A percentile compares a stretch with the other conserved stretches of the same genome.
Conservation (phyloP, 1,139 yeast genomes). For the Sugiyamaella japonica region DNA sequence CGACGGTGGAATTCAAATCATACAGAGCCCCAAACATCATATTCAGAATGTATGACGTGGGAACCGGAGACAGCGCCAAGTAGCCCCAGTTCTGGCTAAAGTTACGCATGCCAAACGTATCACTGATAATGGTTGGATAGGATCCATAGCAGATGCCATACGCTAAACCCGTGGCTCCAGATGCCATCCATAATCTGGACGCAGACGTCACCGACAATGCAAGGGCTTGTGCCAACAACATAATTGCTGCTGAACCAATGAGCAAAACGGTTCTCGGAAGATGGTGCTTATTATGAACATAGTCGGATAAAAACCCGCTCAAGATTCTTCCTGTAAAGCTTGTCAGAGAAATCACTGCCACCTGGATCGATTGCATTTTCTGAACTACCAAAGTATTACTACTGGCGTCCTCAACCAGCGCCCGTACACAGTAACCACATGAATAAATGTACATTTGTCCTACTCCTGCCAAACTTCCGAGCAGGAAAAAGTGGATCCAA, state of each 20-base stretch:
- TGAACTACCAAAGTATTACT: slow-evolving; percentile 29
- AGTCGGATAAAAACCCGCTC: slow-evolving; percentile 69
- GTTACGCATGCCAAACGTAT: slow-evolving; percentile 67
- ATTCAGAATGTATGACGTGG: slow-evolving; percentile 42
- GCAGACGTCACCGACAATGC: slow-evolving; percentile 40
- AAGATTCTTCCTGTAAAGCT: slow-evolving; percentile 68
- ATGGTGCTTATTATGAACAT: slow-evolving; percentile 51
- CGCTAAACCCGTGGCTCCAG: slow-evolving; percentile 66
- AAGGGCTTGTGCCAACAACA: slow-evolving; percentile 43
- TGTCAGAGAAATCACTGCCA: slow-evolving; percentile 64
- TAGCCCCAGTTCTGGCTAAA: slow-evolving; percentile 84
- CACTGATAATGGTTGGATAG: slow-evolving; percentile 77
- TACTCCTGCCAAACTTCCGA: slow-evolving; percentile 66
- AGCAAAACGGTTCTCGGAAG: slow-evolving; percentile 71
- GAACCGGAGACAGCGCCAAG: slow-evolving; percentile 46
- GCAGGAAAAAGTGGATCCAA: slow-evolving; percentile 46
- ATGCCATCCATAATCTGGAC: slow-evolving; percentile 50
- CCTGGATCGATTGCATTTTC: slow-evolving; percentile 67
- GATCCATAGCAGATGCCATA: slow-evolving; percentile 82
- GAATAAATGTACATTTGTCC: slow-evolving; percentile 80
- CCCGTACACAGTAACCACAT: slow-evolving; percentile 69
- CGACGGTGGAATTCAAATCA: slow-evolving; percentile 35
- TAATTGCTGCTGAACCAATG: slow-evolving; percentile 46
- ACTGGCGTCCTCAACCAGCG: slow-evolving; percentile 38
- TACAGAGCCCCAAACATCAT: slow-evolving; percentile 43